phyloP scores from a whole-genome alignment of 352 stramenopile species.

The Albugo candida region DNA sequence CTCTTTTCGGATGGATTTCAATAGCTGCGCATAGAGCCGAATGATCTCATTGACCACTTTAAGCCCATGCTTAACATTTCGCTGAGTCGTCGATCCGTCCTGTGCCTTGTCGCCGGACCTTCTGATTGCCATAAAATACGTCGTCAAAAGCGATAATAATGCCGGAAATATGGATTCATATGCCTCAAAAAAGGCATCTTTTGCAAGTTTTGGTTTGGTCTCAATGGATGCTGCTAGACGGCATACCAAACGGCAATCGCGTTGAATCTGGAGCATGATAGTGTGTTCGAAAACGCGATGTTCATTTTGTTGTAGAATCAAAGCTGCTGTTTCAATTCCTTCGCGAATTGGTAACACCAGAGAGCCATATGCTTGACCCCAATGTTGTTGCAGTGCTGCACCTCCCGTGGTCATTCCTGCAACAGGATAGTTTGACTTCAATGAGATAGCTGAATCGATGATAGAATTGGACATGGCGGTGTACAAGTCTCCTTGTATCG shows the following conservation, averaged over 20 bases:
- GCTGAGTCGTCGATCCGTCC: constrained; percentile 10
- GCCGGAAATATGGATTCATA: constrained; percentile 37
- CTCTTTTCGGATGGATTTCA: constrained; percentile 67
- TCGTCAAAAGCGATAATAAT: constrained; percentile 39
- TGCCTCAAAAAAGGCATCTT: constrained; percentile 45
- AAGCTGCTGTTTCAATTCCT: constrained; percentile 43
- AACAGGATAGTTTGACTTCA: constrained; percentile 9
- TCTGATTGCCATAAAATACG: constrained; percentile 42
- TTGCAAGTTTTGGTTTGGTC: constrained; percentile 54
- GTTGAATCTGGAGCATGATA: constrained; percentile 44
- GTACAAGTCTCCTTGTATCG: constrained; percentile 59
- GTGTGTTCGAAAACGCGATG: constrained; percentile 36
- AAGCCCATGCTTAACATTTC: constrained; percentile 28
- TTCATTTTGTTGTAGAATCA: constrained; percentile 50
- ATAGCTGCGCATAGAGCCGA: constrained; percentile 46
- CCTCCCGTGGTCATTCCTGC: constrained; percentile 9
- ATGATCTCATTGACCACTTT: constrained; percentile 69
- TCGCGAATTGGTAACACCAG: constrained; percentile 47
- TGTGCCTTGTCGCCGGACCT: constrained; percentile 13
- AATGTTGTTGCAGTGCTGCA: constrained; percentile 15
- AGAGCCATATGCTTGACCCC: constrained; percentile 31
- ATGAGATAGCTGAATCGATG: constrained; percentile 49
- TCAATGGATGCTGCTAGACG: constrained; percentile 44
- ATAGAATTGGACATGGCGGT: constrained; percentile 66
- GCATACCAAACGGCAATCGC: constrained; percentile 49